phyloP scores from a whole-genome alignment of 2,329 filamentous ascomycete species.

The Claviceps africana region DNA sequence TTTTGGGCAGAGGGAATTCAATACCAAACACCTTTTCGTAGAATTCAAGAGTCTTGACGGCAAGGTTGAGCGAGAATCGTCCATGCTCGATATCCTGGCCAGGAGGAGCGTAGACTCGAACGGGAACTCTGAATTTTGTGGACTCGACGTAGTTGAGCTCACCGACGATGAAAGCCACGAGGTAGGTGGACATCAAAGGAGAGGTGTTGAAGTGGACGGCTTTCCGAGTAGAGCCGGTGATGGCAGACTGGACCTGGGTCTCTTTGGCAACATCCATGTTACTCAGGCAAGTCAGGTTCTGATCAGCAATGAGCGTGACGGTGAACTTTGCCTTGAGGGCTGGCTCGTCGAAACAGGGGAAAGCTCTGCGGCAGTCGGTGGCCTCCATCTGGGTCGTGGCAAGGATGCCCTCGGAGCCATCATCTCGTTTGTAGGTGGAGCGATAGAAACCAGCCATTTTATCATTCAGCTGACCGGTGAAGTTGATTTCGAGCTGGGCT shows the following conservation, averaged over 20 bases:
- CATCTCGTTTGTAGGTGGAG: conserved; percentile 74
- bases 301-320: conserved; percentile 79
- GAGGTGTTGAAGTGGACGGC: conserved; percentile 85
- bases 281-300: conserved; percentile 79
- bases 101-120: conserved; percentile 85
- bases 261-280: conserved; percentile 91
- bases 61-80: conserved; percentile 78
- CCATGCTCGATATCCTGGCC: conserved; percentile 85
- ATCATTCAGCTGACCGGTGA: conserved; percentile 71
- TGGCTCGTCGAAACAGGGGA: conserved; percentile 95
- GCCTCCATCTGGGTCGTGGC: conserved; percentile 95
- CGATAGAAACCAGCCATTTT: conserved; percentile 98
- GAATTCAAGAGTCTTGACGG: conserved; percentile 77
- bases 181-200: conserved; percentile 90
- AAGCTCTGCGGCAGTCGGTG: conserved; percentile 81
- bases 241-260: conserved; percentile 40
- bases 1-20: conserved; percentile 38
- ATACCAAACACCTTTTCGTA: conserved; percentile 74
- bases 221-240: conserved; percentile 41
- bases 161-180: conserved; percentile 85
- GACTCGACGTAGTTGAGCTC: conserved; percentile 92
- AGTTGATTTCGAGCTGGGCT: conserved; percentile 47
- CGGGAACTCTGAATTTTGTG: conserved; percentile 77
- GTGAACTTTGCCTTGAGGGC: conserved; percentile 87
- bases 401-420: conserved; percentile 68